phyloP scores from a whole-genome alignment of 768 basidiomycete genomes.

The Lactarius trivialis region DNA sequence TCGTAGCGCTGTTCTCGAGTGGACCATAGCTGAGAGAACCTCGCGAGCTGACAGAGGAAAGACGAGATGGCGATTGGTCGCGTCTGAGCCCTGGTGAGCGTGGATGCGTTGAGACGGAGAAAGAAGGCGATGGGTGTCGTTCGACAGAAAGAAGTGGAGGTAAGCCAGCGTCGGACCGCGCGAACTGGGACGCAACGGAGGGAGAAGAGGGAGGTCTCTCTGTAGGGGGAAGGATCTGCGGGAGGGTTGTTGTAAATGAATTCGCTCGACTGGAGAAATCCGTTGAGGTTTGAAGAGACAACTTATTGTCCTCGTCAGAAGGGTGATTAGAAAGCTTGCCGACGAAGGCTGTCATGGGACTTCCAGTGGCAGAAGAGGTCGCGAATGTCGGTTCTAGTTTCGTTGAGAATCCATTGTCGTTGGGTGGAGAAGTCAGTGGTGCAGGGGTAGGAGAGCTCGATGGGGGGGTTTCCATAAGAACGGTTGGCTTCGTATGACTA shows the following conservation, averaged over 20 bases:
- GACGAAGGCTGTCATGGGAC: constrained; percentile 42
- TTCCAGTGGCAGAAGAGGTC: constrained; percentile 46
- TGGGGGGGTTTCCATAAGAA: neutral
- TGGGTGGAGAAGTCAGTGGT: constrained; percentile 2
- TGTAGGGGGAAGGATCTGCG: neutral
- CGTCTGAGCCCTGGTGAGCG: constrained; percentile 8
- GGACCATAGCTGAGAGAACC: constrained; percentile 11
- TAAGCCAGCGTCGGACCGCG: neutral
- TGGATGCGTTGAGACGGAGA: neutral
- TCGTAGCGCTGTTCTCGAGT: constrained; percentile 11
- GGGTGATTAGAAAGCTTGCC: constrained; percentile 26
- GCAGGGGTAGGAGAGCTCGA: constrained; percentile 21
- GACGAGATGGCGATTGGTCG: constrained; percentile 11
- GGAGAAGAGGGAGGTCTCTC: constrained; percentile 1
- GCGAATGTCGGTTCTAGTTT: constrained; percentile 5
- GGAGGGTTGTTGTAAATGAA: neutral
- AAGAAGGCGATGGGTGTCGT: constrained; percentile 13
- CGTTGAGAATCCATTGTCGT: neutral
- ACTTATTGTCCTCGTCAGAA: constrained; percentile 4
- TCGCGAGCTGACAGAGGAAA: constrained; percentile 13
- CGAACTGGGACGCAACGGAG: neutral
- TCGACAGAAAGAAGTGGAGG: neutral
- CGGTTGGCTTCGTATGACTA: neutral
- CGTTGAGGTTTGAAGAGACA: neutral
- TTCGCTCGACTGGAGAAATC: neutral